A percentile compares a stretch with the other conserved stretches of the same genome.
Conservation (phyloP, 192 early-diverging fungal species). For the Linnemannia hyalina region DNA sequence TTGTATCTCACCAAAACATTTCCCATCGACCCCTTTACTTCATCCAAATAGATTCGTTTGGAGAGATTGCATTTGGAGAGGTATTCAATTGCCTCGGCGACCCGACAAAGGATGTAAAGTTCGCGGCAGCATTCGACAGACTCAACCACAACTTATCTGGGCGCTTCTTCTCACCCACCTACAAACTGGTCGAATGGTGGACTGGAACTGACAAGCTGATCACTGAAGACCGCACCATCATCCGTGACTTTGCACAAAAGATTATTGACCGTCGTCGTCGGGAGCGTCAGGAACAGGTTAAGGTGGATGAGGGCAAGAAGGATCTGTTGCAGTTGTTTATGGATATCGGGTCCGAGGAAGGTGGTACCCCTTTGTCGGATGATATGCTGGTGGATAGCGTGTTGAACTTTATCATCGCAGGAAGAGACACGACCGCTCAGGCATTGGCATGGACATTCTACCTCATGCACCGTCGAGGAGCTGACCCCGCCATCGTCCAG, state of each 20-base stretch:
- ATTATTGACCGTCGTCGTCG: slow-evolving; percentile 48
- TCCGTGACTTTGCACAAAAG: slow-evolving; percentile 28
- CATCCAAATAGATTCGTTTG: slow-evolving; percentile 31
- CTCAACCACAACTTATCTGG: slow-evolving; percentile 42
- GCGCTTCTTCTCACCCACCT: slow-evolving; percentile 23
- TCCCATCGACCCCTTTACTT: neutral
- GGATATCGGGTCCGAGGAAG: slow-evolving; percentile 36
- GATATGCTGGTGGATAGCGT: slow-evolving; percentile 61
- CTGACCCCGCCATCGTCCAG: slow-evolving; percentile 49
- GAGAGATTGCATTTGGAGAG: slow-evolving; percentile 49
- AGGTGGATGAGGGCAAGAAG: slow-evolving; percentile 17
- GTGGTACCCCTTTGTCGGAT: slow-evolving; percentile 42
- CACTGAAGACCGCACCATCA: slow-evolving; percentile 2
- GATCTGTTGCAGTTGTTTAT: slow-evolving; percentile 63
- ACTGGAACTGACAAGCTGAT: slow-evolving; percentile 17
- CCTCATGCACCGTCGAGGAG: slow-evolving; percentile 56
- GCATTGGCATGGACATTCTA: slow-evolving; percentile 56
- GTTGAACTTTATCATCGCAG: slow-evolving; percentile 58
- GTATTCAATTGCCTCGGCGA: slow-evolving; percentile 38
- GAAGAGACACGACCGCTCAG: slow-evolving; percentile 73
- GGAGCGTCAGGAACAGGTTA: neutral
- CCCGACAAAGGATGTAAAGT: slow-evolving; percentile 28
- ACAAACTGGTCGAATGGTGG: slow-evolving; percentile 37
- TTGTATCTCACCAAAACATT: neutral
- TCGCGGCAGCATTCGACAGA: slow-evolving; percentile 68